These are phyloP conservation scores for Gentiana macrophylla DNA, from an alignment of 257 asterid genomes.

Conservation along the genomic window DNA sequence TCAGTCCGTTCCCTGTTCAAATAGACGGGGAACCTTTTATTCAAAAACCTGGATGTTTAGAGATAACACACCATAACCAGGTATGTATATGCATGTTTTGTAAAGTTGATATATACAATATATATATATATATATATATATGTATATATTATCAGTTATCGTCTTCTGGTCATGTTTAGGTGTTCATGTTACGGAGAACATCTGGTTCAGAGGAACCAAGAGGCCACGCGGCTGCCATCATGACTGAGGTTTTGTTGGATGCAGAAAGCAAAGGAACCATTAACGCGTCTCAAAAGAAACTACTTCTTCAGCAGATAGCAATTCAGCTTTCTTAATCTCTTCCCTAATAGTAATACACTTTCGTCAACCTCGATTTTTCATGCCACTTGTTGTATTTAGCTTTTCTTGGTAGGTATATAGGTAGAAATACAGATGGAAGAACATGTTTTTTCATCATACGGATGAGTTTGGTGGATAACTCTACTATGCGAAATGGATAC, in stretches of 20 bases:
- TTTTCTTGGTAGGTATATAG: no score
- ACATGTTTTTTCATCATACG: no score
- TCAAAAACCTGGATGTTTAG: slow-evolving; percentile 78
- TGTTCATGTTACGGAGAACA: slow-evolving; percentile 68
- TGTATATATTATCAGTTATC: no score
- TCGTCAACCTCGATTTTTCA: no score
- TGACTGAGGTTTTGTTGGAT: slow-evolving; percentile 73
- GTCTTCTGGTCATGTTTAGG: slow-evolving; percentile 18
- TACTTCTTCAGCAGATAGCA: slow-evolving; percentile 68
- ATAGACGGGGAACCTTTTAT: slow-evolving; percentile 88
- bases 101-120: no score
- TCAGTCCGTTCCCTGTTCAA: slow-evolving; percentile 86
- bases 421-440: no score
- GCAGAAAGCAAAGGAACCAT: slow-evolving; percentile 67
- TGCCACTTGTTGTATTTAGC: no score
- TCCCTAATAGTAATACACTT: not conserved
- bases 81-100: slow-evolving; percentile 17
- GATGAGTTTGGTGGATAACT: no score
- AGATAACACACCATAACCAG: slow-evolving; percentile 74
- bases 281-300: slow-evolving; percentile 67
- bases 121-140: no score
- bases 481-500: no score
- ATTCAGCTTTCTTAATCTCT: slow-evolving; percentile 55
- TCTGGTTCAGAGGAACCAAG: slow-evolving; percentile 53
- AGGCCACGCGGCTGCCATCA: slow-evolving; percentile 85